phyloP scores from a whole-genome alignment of 495 filamentous ascomycete species.

The Usnea hakonensis region DNA sequence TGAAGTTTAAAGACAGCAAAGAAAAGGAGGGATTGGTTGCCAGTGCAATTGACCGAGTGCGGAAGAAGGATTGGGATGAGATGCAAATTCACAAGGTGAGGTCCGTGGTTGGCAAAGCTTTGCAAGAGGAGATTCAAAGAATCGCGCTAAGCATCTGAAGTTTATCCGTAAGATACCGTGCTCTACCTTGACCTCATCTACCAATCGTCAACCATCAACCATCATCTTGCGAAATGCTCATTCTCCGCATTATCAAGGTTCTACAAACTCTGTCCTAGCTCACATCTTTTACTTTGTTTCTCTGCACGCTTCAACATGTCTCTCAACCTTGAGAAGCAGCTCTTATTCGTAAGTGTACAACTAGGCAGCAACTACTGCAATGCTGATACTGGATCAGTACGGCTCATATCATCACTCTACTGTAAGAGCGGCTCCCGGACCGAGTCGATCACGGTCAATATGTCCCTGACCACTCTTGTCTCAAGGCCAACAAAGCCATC shows the following conservation, averaged over 20 bases:
- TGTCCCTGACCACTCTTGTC: conserved; percentile 11
- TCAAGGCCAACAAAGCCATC: conserved; percentile 72
- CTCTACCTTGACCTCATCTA: no score
- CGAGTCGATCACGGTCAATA: conserved; percentile 8
- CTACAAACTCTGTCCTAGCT: neutral
- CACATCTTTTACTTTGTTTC: neutral
- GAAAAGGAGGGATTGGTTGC: conserved; percentile 7
- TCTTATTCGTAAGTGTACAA: conserved; percentile 60
- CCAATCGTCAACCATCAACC: neutral
- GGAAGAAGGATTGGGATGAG: neutral
- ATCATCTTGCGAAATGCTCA: neutral
- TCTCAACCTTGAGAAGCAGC: conserved; percentile 69
- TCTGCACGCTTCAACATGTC: conserved; percentile 44
- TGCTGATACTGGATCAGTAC: conserved; percentile 56
- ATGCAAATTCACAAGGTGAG: neutral
- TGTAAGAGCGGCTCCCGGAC: conserved; percentile 35
- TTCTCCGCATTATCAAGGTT: neutral
- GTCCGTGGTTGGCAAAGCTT: neutral
- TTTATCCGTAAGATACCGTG: no score
- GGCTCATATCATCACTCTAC: conserved; percentile 87
- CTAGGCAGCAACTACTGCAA: neutral
- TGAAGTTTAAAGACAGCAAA: conserved; percentile 35
- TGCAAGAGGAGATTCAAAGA: conserved; percentile 9
- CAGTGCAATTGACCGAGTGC: conserved; percentile 18
- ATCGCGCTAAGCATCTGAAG: conserved; percentile 11